These are phyloP conservation scores for Carex cristatella DNA, from an alignment of 176 grass and related monocot genomes.

Conservation along the genomic window DNA sequence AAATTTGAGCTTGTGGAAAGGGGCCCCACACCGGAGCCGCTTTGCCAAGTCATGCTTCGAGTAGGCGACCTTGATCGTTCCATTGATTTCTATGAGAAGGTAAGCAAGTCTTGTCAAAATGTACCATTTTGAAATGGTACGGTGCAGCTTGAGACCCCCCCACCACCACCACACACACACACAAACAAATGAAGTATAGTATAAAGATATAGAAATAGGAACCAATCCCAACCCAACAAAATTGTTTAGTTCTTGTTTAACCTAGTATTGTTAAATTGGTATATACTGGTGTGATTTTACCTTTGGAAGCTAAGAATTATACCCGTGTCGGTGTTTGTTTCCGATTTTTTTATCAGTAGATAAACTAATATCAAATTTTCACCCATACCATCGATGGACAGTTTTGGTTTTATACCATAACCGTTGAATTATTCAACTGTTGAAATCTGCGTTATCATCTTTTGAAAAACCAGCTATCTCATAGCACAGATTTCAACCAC, in stretches of 20 bases:
- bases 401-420: too few relatives aligned
- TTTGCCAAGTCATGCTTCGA: conserved; percentile 97
- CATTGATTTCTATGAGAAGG: conserved; percentile 91
- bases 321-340: not conserved
- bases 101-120: conserved; percentile 19
- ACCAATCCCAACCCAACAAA: too few relatives aligned
- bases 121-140: not conserved
- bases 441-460: too few relatives aligned
- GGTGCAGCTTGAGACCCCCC: not conserved
- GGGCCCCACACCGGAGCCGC: conserved; percentile 75
- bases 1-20: conserved; percentile 96
- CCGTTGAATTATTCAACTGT: too few relatives aligned
- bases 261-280: not conserved
- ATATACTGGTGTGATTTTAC: not conserved
- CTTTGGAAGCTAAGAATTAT: not conserved
- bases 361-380: too few relatives aligned
- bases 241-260: not conserved
- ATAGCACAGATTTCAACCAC: too few relatives aligned
- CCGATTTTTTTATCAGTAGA: too few relatives aligned
- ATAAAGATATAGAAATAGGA: too few relatives aligned
- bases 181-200: too few relatives aligned
- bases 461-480: too few relatives aligned
- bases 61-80: conserved; percentile 85
- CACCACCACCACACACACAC: too few relatives aligned
- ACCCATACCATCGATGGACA: too few relatives aligned